Conservation (phyloP, 306 rosid genomes). For the Fragaria vesca region DNA sequence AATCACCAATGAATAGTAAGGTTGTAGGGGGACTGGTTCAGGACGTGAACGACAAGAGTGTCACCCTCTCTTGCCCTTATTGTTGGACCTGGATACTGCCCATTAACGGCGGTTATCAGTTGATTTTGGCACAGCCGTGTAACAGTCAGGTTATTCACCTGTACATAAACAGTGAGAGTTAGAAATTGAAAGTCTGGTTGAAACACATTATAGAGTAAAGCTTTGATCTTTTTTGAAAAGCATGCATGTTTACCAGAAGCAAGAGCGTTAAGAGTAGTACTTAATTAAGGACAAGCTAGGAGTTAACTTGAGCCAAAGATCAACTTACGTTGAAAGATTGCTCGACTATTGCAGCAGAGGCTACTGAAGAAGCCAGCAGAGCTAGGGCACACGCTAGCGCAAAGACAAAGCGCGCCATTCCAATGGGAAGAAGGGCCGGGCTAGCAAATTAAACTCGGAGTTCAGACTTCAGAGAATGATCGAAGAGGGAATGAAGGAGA, state of each 20-base stretch:
- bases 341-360: conserved; percentile 51
- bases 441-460: too few species aligned
- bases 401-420: conserved; percentile 31
- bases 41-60: conserved; percentile 45
- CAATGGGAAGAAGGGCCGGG: background rate
- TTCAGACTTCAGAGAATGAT: background rate
- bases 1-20: conserved; percentile 56
- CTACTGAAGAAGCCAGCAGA: conserved; percentile 38
- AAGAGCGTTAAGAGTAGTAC: background rate
- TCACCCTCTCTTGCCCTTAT: conserved; percentile 46
- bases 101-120: conserved; percentile 53
- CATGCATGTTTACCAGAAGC: background rate
- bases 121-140: conserved; percentile 38
- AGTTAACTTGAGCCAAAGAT: background rate
- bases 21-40: conserved; percentile 49
- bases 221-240: background rate
- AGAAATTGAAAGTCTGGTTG: background rate
- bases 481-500: background rate
- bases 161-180: background rate
- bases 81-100: conserved; percentile 48
- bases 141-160: conserved; percentile 44
- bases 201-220: background rate
- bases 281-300: background rate
- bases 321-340: conserved; percentile 44
- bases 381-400: conserved; percentile 27